Base-by-base conservation (phyloP, 805 yeast species). In the Cyberlindnera bimundalis region DNA sequence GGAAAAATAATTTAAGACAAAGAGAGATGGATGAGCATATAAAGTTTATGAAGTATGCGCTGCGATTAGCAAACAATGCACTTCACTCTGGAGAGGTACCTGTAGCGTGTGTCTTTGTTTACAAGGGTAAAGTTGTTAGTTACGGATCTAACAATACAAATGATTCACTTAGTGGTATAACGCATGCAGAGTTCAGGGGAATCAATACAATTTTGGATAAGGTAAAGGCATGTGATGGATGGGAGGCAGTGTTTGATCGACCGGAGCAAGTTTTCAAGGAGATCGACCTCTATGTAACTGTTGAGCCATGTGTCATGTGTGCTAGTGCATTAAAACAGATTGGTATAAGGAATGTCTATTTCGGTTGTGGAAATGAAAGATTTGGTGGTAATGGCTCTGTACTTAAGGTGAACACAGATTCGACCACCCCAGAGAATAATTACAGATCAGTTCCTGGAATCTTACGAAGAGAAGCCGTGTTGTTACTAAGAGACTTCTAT, bases 301-400 rank as follows among this genome's bases (percentile, higher is more conserved):
- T 93, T 0, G 99, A 93, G 62, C 99, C 99, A 0, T 93, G 99
- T 59, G 84, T 93, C 7, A 93, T 93, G 99, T 93, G 99, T 66
- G 98, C 96, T 0, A 79, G 93, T 29, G 89, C 96, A 3, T 64
- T 93, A 29, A 73, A 90, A 43, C 99, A 93, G 52, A 60, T 90
- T 33, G 82, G 84, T 2, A 78, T 93, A 10, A 63, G 76, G 23
- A 67, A 69, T 29, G 96, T 91, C 2, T 79, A 80, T 33, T 93
- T 87, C 55, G 98, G 99, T 0, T 90, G 96, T 56, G 93, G 88
- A 0, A 93, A 93, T 59, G 98, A 91, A 47, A 65, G 98, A 33
- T 93, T 93, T 65, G 99, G 99, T 0, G 98, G 99, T 0, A 90
- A 90, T 60, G 98, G 98, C 1, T 81, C 95, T 0, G 93, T 91